phyloP scores from a whole-genome alignment of 2,329 filamentous ascomycete species.

The Dactylellina parvicollis region DNA sequence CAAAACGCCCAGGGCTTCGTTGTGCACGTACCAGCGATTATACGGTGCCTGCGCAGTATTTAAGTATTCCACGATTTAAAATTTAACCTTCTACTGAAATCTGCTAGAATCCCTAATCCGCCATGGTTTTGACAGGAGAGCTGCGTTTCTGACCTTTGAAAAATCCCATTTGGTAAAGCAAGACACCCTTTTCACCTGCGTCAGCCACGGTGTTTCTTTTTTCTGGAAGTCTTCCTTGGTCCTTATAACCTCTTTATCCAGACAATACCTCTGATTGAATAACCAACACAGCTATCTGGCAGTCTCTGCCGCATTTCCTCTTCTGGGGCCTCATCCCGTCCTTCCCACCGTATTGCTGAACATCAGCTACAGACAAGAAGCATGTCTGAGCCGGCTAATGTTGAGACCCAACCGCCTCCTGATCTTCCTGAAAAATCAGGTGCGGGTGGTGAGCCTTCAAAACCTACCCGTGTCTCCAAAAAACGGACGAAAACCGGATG shows the following conservation, averaged over 20 bases:
- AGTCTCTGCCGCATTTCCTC: constrained; percentile 49
- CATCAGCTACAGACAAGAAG: constrained; percentile 69
- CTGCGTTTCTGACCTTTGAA: constrained; percentile 21
- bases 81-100: constrained; percentile 25
- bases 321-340: constrained; percentile 55
- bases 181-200: constrained; percentile 32
- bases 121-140: constrained; percentile 24
- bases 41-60: constrained; percentile 34
- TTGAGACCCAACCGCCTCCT: constrained; percentile 76
- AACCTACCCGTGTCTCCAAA: constrained; percentile 56
- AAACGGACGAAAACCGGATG: constrained; percentile 59
- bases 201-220: constrained; percentile 45
- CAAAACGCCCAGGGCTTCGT: constrained; percentile 50
- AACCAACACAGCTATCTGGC: constrained; percentile 42
- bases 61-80: constrained; percentile 44
- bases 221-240: constrained; percentile 14
- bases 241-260: constrained; percentile 26
- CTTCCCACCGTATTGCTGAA: constrained; percentile 56
- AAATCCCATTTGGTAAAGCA: constrained; percentile 36
- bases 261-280: constrained; percentile 33
- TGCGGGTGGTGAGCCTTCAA: constrained; percentile 43
- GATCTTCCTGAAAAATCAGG: constrained; percentile 47
- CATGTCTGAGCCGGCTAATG: constrained; percentile 86
- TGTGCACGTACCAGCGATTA: constrained; percentile 50
- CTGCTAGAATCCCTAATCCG: constrained; percentile 39